These are phyloP conservation scores for Escovopsis weberi DNA, from an alignment of 2,329 filamentous ascomycete genomes.

Conservation along the genomic window DNA sequence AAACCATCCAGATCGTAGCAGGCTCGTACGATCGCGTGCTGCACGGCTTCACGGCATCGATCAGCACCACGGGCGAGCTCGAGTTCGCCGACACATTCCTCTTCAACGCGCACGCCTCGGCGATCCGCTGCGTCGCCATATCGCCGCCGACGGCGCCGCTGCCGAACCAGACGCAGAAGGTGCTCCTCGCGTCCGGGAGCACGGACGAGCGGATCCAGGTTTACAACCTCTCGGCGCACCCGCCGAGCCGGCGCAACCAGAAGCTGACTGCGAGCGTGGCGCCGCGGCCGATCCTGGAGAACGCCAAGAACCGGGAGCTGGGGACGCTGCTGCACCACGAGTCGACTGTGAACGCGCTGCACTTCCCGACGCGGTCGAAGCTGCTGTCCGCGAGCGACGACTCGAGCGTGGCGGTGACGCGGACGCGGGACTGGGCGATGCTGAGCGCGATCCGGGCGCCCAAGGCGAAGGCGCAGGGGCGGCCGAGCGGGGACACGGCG, in stretches of 20 bases:
- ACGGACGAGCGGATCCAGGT: slow-evolving; percentile 93
- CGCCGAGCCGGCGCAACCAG: slow-evolving; percentile 40
- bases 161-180: slow-evolving; percentile 56
- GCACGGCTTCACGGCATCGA: slow-evolving; percentile 73
- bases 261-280: slow-evolving; percentile 52
- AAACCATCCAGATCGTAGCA: slow-evolving; percentile 75
- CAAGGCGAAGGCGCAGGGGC: slow-evolving; percentile 61
- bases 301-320: slow-evolving; percentile 74
- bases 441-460: slow-evolving; percentile 83
- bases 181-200: slow-evolving; percentile 79
- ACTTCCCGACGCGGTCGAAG: slow-evolving; percentile 76
- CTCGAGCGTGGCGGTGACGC: slow-evolving; percentile 75
- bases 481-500: slow-evolving; percentile 83
- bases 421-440: slow-evolving; percentile 78
- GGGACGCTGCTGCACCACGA: slow-evolving; percentile 79
- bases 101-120: slow-evolving; percentile 83
- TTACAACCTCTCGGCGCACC: slow-evolving; percentile 69
- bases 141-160: slow-evolving; percentile 56
- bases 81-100: slow-evolving; percentile 86
- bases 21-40: slow-evolving; percentile 90
- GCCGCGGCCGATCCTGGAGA: slow-evolving; percentile 64
- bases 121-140: slow-evolving; percentile 77
- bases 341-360: slow-evolving; percentile 62
- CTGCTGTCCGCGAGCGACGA: slow-evolving; percentile 81
- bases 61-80: slow-evolving; percentile 31